Base-by-base conservation (phyloP, 495 filamentous ascomycete species). In the Penicillium steckii region DNA sequence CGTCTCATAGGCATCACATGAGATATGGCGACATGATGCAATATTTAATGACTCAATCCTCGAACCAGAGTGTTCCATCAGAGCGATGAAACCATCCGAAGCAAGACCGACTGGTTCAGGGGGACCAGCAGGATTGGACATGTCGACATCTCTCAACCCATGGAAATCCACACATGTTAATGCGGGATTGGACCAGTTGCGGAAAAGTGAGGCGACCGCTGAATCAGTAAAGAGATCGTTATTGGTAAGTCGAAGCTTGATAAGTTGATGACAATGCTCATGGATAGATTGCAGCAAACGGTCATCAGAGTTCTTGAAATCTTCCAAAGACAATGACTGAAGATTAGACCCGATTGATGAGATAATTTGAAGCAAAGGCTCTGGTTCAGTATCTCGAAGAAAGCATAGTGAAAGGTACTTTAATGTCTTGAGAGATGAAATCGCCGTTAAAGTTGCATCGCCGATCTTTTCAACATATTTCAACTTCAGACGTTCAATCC, bases 41-140 rank as follows among this genome's bases (percentile, higher is more conserved):
- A 96, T 75, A 57, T 93, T 85, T 17, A 97, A 69, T 15, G 76
- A 69, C 50, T 78, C 67, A 1, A 96, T 69, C 8, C 59, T 68
- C 7, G 62, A 55, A 30, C 88, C 87, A 1, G 91, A 95, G 61
- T 96, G 91, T n/a, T 69, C 69, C 88, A 97, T 95, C 45, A 96
- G 66, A 1, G 90, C 86, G 41, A 76, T 58, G 67, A 97, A 92
- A 0, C 88, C 90, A 32, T 75, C 62, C 8, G 83, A 85, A 38
- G 84, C 88, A 47, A 96, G 80, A 15, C 90, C 90, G 25, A 88
- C 68, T 17, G 74, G 72, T 37, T 80, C 72, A 15, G 52, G 46
- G 4, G 80, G 81, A 2, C 82, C 83, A 52, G 84, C 72, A 2
- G 83, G 78, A 58, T 87, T 90, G 18, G 74, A 60, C 52, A 86